These are phyloP conservation scores for Quercus phellos DNA, from an alignment of 331 rosid genomes.

Conservation along the genomic window DNA sequence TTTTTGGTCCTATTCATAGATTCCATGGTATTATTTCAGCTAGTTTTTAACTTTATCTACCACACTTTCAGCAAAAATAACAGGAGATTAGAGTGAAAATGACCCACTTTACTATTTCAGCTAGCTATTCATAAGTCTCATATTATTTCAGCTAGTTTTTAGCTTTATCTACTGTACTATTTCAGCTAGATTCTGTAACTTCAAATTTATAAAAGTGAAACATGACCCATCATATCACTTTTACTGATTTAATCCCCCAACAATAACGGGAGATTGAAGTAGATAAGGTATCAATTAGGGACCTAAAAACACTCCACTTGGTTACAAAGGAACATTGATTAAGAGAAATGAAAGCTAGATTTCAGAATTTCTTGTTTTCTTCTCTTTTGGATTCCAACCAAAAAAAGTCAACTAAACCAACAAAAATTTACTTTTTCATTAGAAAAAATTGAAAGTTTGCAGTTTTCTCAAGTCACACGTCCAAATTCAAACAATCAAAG, in stretches of 20 bases:
- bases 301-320: not conserved
- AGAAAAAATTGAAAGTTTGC: not conserved
- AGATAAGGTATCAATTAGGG: not conserved
- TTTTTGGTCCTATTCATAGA: rapidly evolving
- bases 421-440: not conserved
- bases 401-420: not conserved
- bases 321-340: not conserved
- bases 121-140: too few relatives aligned
- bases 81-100: too few relatives aligned
- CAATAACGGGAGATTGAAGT: not conserved
- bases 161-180: too few relatives aligned
- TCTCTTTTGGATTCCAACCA: not conserved
- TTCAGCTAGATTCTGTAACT: too few relatives aligned
- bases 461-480: not conserved
- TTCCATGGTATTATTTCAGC: rapidly evolving
- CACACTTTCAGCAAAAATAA: too few relatives aligned
- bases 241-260: not conserved
- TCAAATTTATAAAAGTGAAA: too few relatives aligned
- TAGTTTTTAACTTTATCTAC: too few relatives aligned
- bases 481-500: not conserved
- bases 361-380: not conserved
- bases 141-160: too few relatives aligned
- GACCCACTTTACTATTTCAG: too few relatives aligned
- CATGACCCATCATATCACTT: not conserved
- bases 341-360: not conserved